Conservation (phyloP, 106 monocot species). For the Platanthera zijinensis region DNA sequence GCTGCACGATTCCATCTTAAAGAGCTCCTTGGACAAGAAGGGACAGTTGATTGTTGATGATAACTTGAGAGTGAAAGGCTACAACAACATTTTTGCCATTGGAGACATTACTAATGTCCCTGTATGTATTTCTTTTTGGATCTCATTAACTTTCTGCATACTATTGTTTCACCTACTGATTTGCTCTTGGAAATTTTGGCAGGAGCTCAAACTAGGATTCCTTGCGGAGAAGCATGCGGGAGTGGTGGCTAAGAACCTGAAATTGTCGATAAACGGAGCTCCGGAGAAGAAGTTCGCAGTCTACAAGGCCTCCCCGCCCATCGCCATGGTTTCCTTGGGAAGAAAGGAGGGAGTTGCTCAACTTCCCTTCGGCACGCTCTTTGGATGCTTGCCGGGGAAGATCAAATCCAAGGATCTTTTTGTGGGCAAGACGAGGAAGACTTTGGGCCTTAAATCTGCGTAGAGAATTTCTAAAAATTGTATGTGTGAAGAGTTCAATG, state of each 20-base stretch:
- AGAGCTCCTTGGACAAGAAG: constrained; percentile 17
- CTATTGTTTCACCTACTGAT: too few species aligned
- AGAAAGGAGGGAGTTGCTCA: too few species aligned
- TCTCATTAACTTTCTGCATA: too few species aligned
- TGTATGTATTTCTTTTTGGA: constrained; percentile 11
- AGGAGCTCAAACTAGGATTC: constrained; percentile 53
- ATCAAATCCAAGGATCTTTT: constrained; percentile 46
- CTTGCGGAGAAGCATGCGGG: constrained; percentile 40
- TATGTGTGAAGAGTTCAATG: too few species aligned
- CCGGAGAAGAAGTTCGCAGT: constrained; percentile 16
- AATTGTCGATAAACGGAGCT: constrained; percentile 30
- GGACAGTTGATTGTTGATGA: constrained; percentile 15
- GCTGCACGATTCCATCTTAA: constrained; percentile 20
- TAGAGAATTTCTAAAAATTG: too few species aligned
- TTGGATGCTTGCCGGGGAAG: constrained; percentile 26
- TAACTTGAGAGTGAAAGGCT: constrained; percentile 24
- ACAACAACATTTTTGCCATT: constrained; percentile 25
- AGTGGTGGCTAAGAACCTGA: constrained; percentile 41
- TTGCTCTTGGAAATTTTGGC: background rate
- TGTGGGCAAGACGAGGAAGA: constrained; percentile 27
- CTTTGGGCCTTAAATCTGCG: constrained; percentile 17
- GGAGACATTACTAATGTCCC: constrained; percentile 33
- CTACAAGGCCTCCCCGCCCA: constrained; percentile 15
- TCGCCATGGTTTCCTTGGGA: constrained; percentile 19
- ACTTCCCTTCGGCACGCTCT: constrained; percentile 17